Percentiles rank a stretch among this genome's conserved stretches.
Evolutionary conservation across 1,284 basidiomycete genomes (phyloP).

Genomic region (Tilletia walkeri): DNA sequence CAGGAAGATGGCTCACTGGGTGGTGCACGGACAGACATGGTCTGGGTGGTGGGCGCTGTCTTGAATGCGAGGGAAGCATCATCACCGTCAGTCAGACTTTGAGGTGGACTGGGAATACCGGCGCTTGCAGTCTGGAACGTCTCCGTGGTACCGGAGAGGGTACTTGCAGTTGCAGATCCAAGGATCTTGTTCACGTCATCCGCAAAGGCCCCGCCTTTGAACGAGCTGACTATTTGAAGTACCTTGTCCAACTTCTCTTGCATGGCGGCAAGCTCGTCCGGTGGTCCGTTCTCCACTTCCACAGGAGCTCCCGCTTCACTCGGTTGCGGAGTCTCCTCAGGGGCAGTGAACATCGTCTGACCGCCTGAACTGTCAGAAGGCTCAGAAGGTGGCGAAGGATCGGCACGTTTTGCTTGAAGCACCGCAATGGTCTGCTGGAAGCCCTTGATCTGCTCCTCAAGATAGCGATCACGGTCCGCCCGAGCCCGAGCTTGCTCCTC

Average conservation of each 20-base stretch:
- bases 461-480: slow-evolving; percentile 29
- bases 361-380: slow-evolving; percentile 12
- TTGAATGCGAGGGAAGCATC: not conserved
- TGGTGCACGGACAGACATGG: not conserved
- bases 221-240: slow-evolving; percentile 37
- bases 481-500: slow-evolving; percentile 38
- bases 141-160: not conserved
- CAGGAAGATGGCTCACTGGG: slow-evolving; percentile 5
- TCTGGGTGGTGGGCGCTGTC: slow-evolving; percentile 2
- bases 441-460: slow-evolving; percentile 37
- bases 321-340: not conserved
- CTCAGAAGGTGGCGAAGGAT: slow-evolving; percentile 17
- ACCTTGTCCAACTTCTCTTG: slow-evolving; percentile 44
- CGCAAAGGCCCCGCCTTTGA: slow-evolving; percentile 10
- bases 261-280: slow-evolving; percentile 37
- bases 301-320: not conserved
- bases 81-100: slow-evolving; percentile 3
- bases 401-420: slow-evolving; percentile 30
- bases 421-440: slow-evolving; percentile 38
- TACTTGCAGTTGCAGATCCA: not conserved
- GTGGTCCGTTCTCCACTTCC: slow-evolving; percentile 14
- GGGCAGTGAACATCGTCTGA: slow-evolving; percentile 12
- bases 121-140: slow-evolving; percentile 12
- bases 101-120: slow-evolving; percentile 16
- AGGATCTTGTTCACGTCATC: slow-evolving; percentile 7